Evolutionary conservation across 2,329 filamentous ascomycete species (phyloP), one percentile per base, ranked within the genome.

Genomic region (Fusarium siculi): DNA sequence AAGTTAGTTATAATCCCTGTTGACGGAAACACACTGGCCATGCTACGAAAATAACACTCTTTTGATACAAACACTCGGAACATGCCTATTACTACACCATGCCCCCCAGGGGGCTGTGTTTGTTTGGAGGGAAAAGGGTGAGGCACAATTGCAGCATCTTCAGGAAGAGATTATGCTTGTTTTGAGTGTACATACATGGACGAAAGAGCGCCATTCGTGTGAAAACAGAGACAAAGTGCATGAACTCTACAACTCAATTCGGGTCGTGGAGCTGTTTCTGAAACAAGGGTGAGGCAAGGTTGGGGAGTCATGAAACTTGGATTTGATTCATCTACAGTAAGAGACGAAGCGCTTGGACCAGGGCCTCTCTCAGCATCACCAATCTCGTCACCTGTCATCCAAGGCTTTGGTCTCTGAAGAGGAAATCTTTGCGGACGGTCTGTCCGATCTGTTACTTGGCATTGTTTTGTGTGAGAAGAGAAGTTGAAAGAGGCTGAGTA

Each of bases 91-190:
- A 36, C 49, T 36, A 44, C 19, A 43, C 36, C 30, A 47, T 47
- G 25, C 8, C 19, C 25, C 5, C 18, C 12, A 4, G 49, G 50
- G 40, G 66, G 50, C 65, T 57, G 52, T 69, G 66, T 64, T 74
- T 61, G 71, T 72, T 72, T 66, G 63, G 23, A 49, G 47, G 47
- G 30, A 25, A 52, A 49, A 63, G 46, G 37, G 52, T 53, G 65
- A 46, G 71, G 56, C 46, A 36, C 37, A 57, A 57, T 36, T 71
- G 70, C 71, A 64, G 34, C 71, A 74, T 47, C 55, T 44, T 74
- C 71, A 72, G 71, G 71, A 68, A 72, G 40, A 74, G 40, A 72
- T 72, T 47, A 74, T 74, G 71, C 63, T 67, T 59, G 57, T 64
- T 68, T 67, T 60, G 62, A 16, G 23, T 54, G n/a, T 25, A 39